Conservation (phyloP, 495 filamentous ascomycete genomes). For the Xylaria bambusicola region DNA sequence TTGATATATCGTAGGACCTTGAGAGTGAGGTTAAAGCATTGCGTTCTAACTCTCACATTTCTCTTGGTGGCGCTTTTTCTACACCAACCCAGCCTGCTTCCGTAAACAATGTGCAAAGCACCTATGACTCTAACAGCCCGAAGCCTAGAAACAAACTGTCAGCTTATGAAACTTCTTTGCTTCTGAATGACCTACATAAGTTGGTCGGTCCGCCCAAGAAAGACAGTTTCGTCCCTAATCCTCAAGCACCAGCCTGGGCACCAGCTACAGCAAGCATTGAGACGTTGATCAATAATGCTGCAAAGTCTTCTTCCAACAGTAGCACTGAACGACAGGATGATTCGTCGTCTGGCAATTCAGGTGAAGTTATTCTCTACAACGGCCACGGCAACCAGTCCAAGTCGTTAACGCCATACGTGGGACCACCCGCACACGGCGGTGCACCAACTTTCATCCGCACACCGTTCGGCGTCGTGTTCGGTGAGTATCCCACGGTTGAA, state of each 20-base stretch:
- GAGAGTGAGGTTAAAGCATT: conserved; percentile 18
- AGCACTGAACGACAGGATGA: background rate
- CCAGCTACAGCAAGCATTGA: background rate
- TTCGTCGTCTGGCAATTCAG: conserved; percentile 10
- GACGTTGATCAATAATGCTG: background rate
- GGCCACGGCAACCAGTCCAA: conserved; percentile 11
- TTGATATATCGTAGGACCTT: background rate
- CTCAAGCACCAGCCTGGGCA: conserved; percentile 17
- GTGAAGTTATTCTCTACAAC: conserved; percentile 15
- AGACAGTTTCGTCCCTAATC: conserved; percentile 12
- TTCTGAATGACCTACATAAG: conserved; percentile 1
- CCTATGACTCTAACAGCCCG: conserved; percentile 9
- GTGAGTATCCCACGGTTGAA: conserved; percentile 14
- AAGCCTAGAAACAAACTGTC: background rate
- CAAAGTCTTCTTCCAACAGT: background rate
- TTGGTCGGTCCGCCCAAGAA: background rate
- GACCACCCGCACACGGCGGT: background rate
- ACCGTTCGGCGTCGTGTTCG: conserved; percentile 13
- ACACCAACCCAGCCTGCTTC: conserved; percentile 8
- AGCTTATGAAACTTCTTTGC: background rate
- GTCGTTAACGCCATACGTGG: conserved; percentile 11
- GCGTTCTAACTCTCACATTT: background rate
- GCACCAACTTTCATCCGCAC: conserved; percentile 12
- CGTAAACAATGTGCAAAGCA: conserved; percentile 12
- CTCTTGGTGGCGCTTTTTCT: background rate